A percentile compares a stretch with the other conserved stretches of the same genome.
phyloP scores from a whole-genome alignment of 257 asterid genomes.

The Plantago ovata region DNA sequence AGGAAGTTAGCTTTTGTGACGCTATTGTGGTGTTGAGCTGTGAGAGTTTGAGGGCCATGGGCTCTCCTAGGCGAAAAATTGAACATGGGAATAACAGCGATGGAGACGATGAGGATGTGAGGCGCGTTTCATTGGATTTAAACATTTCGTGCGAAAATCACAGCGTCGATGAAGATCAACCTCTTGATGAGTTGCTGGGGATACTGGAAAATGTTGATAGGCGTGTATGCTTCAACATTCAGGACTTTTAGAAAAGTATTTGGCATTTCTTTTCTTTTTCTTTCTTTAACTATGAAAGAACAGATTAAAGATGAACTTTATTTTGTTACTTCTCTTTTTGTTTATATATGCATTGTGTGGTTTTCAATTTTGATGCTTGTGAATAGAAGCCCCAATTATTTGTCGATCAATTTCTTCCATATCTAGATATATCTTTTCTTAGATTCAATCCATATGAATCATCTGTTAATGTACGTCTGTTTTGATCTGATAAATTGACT shows the following conservation, averaged over 20 bases:
- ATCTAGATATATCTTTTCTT: no score
- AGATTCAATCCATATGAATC: no score
- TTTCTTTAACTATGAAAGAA: background rate
- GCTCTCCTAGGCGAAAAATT: conserved; percentile 42
- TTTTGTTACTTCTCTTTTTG: background rate
- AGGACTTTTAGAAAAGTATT: conserved; percentile 13
- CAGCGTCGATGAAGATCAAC: conserved; percentile 24
- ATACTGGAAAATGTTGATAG: conserved; percentile 61
- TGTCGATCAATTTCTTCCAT: no score
- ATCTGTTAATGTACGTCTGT: no score
- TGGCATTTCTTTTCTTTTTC: background rate
- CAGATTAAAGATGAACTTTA: background rate
- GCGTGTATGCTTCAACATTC: conserved; percentile 41
- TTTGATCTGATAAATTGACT: no score
- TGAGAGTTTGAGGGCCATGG: conserved; percentile 50
- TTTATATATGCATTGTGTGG: background rate
- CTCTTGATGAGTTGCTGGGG: conserved; percentile 39
- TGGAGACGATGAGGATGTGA: conserved; percentile 14
- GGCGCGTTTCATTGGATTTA: conserved; percentile 51
- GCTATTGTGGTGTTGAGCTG: conserved; percentile 63
- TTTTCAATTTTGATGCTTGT: background rate
- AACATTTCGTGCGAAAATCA: conserved; percentile 40
- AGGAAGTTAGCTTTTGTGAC: conserved; percentile 52
- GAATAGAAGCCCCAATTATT: no score
- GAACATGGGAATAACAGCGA: background rate